Conservation (phyloP, 345 rosid genomes). For the Eucalyptus cloeziana region DNA sequence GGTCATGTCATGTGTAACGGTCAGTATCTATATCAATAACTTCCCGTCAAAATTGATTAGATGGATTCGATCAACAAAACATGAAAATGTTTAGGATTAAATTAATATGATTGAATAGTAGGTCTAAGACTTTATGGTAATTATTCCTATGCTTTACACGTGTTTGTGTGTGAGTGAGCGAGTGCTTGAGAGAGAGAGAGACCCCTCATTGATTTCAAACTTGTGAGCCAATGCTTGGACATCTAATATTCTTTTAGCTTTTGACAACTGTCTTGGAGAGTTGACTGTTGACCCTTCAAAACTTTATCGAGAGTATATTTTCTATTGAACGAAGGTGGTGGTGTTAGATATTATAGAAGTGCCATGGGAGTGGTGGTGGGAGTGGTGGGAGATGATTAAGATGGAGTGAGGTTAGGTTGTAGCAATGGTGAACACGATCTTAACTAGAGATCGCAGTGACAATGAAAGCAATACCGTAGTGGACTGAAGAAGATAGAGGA, state of each 20-base stretch:
- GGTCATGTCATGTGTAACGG: no score
- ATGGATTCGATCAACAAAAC: neutral
- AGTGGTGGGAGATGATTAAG: neutral
- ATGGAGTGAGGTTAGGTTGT: neutral
- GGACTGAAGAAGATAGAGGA: neutral
- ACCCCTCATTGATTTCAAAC: neutral
- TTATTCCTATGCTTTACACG: neutral
- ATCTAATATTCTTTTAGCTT: neutral
- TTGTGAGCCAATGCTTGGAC: neutral
- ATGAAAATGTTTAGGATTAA: neutral
- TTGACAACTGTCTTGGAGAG: neutral
- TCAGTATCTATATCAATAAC: accelerated
- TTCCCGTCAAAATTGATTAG: accelerated
- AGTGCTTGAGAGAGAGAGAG: neutral
- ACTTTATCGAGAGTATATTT: neutral
- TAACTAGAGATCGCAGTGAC: neutral
- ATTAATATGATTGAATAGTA: accelerated
- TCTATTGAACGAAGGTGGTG: neutral
- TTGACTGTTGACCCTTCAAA: neutral
- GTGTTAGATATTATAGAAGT: neutral
- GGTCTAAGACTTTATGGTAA: neutral
- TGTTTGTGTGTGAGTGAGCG: neutral
- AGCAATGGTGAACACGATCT: neutral
- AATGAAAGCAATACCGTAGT: neutral
- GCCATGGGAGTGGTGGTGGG: neutral